Evolutionary conservation across 495 filamentous ascomycete species (phyloP), one percentile per base, ranked within the genome.

Genomic region (Aspergillus ostianus): DNA sequence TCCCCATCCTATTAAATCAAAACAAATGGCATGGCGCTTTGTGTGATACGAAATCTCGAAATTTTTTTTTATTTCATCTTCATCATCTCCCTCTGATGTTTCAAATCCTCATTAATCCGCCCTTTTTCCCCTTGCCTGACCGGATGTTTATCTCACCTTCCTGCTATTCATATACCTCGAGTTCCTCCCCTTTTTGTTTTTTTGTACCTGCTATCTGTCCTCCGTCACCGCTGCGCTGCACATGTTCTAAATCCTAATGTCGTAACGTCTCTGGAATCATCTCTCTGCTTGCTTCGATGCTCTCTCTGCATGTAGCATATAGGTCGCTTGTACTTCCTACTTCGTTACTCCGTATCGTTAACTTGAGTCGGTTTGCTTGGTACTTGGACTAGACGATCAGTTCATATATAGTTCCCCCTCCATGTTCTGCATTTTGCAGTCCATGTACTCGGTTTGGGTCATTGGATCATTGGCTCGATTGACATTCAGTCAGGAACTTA

Each of bases 11-110:
- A 60, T 64, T 64, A 58, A 66, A 64, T 50, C 53, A 54, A 62
- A 63, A 69, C 57, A 56, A 69, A 66, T 69, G 67, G 64, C 64
- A 70, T 67, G 64, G 67, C 67, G 67, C 67, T 67, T 64, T 69
- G 64, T 69, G 64, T 70, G 62, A 62, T 69, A 66, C 59, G 64
- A 66, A 61, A 53, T 32, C 45, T 51, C 49, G 49, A 47, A 54
- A 57, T 57, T 55, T 63, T 63, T 63, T 32, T 57, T 54, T 44
- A 32, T 23, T 54, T 46, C 19, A 44, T 44, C 17, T 53, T 41
- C 36, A 17, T 41, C 36, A 1, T 53, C 51, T 53, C 10, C 30
- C 41, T 44, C 51, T 15, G 29, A 32, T 41, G 10, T 41, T 41
- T 15, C 13, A 15, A 15, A 4, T 15, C 36, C 13, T 41, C 36